Conservation (phyloP, 441 rosid species). For the Aleurites moluccanus region DNA sequence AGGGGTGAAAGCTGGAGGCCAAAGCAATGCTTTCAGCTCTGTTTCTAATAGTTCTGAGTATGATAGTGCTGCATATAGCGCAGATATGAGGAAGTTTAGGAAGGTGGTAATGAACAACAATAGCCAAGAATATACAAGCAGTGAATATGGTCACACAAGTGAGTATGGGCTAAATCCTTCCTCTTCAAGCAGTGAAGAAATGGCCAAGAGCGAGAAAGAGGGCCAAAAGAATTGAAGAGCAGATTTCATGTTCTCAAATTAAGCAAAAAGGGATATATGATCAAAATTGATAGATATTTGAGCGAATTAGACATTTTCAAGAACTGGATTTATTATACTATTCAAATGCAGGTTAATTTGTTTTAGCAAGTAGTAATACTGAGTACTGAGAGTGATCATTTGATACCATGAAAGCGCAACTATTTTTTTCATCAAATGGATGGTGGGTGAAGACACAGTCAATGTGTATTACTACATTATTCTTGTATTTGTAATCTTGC, state of each 20-base stretch:
- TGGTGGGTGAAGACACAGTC: not conserved
- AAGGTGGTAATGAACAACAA: conserved; percentile 46
- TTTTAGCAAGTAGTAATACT: not conserved
- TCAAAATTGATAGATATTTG: not conserved
- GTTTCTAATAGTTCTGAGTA: conserved; percentile 36
- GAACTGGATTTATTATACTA: not conserved
- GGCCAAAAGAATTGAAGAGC: conserved; percentile 18
- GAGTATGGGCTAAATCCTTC: conserved; percentile 64
- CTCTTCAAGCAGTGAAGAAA: conserved; percentile 47
- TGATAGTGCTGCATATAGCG: conserved; percentile 40
- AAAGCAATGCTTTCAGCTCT: conserved; percentile 30
- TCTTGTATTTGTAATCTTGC: not conserved
- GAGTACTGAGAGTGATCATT: not conserved
- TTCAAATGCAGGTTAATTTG: not conserved
- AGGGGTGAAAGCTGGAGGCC: conserved; percentile 36
- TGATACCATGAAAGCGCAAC: no score
- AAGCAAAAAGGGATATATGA: not conserved
- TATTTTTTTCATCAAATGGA: not conserved
- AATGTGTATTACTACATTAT: not conserved
- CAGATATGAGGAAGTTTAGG: conserved; percentile 54
- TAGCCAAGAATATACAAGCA: conserved; percentile 48
- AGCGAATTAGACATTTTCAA: not conserved
- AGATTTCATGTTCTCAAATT: not conserved
- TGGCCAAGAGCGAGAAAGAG: not conserved
- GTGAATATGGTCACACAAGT: conserved; percentile 60